Evolutionary conservation across 139 green algal species (phyloP), one percentile per base, ranked within the genome.

Genomic region (Dunaliella primolecta): DNA sequence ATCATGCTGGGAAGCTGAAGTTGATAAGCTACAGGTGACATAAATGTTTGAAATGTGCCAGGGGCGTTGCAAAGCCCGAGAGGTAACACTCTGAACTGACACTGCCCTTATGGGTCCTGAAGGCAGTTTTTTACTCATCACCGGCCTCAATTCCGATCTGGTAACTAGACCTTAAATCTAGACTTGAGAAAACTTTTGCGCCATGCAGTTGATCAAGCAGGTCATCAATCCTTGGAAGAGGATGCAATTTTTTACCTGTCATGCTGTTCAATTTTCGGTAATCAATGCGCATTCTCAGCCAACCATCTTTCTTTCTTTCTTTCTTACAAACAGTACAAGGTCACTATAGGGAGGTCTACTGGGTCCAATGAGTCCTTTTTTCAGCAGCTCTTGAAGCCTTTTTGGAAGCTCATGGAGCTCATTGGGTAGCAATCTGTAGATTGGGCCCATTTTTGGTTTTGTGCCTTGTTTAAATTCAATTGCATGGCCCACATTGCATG

Each of bases 1-100:
- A n/a, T n/a, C n/a, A n/a, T n/a, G n/a, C n/a, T n/a, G n/a, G n/a
- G n/a, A n/a, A n/a, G n/a, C n/a, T n/a, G n/a, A n/a, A n/a, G n/a
- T n/a, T n/a, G n/a, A n/a, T n/a, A n/a, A n/a, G n/a, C n/a, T n/a
- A 88, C 56, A 1, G 23, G 27, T 31, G 88, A 83, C 3, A 94
- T 92, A 2, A 88, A 2, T 25, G 31, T 27, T 38, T 91, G 85
- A 57, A 93, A 95, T 2, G 85, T 88, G 2, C 85, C 75, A 1
- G 90, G 91, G 1, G 91, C 91, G 77, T 94, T 94, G n/a, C 72
- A 84, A 7, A 94, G 81, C 0, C 92, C 89, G 46, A 93, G 87
- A n/a, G 71, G n/a, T 1, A 93, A 36, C 0, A 92, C 90, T 1
- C 33, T 76, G 27, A 87, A 83, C 55, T 92, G 79, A 78, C 81